Conservation (phyloP, 192 early-diverging fungal species). For the Rhizophlyctis rosea region DNA sequence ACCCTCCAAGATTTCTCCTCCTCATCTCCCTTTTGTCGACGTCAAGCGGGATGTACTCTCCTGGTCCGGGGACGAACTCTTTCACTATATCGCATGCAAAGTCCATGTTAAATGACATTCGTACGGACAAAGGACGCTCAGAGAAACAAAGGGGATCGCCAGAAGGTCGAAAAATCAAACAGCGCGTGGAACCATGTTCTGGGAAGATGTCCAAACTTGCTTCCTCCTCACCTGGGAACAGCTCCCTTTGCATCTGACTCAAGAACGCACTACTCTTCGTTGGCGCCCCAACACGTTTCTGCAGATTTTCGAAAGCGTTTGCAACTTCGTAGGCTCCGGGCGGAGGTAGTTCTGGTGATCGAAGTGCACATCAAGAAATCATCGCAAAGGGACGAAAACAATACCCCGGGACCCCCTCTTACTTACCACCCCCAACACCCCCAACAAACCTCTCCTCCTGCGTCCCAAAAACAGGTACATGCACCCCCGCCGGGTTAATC, state of each 20-base stretch:
- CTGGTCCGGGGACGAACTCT: conserved; percentile 43
- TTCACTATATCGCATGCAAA: conserved; percentile 23
- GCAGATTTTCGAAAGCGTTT: conserved; percentile 39
- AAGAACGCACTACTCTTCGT: conserved; percentile 29
- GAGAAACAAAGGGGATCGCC: neutral
- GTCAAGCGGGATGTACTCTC: conserved; percentile 37
- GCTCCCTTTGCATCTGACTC: conserved; percentile 34
- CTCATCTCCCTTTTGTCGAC: conserved; percentile 19
- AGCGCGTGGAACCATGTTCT: neutral
- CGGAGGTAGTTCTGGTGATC: conserved; percentile 37
- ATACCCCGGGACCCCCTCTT: neutral
- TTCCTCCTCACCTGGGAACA: conserved; percentile 41
- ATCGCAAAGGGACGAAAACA: neutral
- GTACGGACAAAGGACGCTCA: conserved; percentile 5
- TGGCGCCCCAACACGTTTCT: conserved; percentile 34
- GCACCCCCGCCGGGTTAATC: conserved; percentile 36
- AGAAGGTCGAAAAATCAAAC: too few species aligned
- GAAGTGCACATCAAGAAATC: neutral
- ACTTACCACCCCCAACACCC: conserved; percentile 12
- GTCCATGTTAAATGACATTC: neutral
- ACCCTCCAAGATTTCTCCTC: conserved; percentile 20
- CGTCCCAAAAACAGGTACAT: conserved; percentile 52
- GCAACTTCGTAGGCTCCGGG: conserved; percentile 54
- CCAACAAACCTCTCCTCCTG: conserved; percentile 50
- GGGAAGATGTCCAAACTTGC: neutral